Percentiles rank a stretch among this genome's conserved stretches.
Evolutionary conservation across 208 protist genomes (phyloP).

Genomic region (Leptomonas seymouri): DNA sequence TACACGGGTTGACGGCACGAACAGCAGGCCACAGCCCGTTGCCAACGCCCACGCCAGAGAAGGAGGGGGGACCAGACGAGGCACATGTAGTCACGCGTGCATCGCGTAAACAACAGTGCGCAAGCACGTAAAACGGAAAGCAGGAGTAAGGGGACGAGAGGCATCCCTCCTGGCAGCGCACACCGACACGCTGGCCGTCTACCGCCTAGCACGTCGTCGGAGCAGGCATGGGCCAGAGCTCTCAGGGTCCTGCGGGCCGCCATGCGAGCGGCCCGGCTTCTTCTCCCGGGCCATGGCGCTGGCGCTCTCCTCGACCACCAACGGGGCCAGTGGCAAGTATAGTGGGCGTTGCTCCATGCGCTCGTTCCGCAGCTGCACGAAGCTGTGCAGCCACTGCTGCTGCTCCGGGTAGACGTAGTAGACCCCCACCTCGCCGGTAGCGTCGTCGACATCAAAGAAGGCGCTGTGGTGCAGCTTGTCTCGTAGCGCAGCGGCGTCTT

Average conservation of each 20-base stretch:
- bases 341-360: slow-evolving; percentile 3
- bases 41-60: no score
- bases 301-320: slow-evolving; percentile 33
- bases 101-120: no score
- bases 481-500: slow-evolving; percentile 41
- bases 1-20: no score
- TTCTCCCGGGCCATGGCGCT: neutral
- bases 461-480: slow-evolving; percentile 60
- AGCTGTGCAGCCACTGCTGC: slow-evolving; percentile 56
- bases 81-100: no score
- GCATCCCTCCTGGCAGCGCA: no score
- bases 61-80: no score
- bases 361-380: slow-evolving; percentile 26
- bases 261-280: neutral
- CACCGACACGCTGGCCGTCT: no score
- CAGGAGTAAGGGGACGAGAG: no score
- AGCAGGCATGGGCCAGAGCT: slow-evolving; percentile 2
- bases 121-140: no score
- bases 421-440: slow-evolving; percentile 32
- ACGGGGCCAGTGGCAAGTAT: slow-evolving; percentile 29
- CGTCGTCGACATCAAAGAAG: slow-evolving; percentile 60
- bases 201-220: slow-evolving; percentile 2
- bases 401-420: slow-evolving; percentile 72
- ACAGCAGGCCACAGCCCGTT: no score
- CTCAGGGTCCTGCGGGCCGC: slow-evolving; percentile 6